Evolutionary conservation across 805 yeast genomes (phyloP).

Genomic region (Candida coquimbonensis): DNA sequence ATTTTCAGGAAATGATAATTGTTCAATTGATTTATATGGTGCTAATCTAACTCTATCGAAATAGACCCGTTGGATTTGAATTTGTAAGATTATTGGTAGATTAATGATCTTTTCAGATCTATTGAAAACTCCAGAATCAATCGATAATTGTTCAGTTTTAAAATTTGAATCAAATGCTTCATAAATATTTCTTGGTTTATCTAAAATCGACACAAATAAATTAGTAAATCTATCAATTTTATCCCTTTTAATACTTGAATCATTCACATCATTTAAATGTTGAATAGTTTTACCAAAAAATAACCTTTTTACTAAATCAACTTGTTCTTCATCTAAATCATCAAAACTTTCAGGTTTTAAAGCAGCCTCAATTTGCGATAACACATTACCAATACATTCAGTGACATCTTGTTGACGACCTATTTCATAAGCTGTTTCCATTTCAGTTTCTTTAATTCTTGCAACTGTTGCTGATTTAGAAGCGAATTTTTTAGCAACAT

Average conservation of each 20-base stretch:
- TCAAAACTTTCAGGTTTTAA: constrained; percentile 60
- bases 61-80: constrained; percentile 91
- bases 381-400: constrained; percentile 91
- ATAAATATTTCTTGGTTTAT: constrained; percentile 81
- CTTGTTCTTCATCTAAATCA: constrained; percentile 67
- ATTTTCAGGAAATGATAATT: constrained; percentile 70
- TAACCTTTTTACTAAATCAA: constrained; percentile 69
- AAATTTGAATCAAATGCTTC: constrained; percentile 86
- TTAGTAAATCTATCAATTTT: constrained; percentile 74
- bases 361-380: constrained; percentile 87
- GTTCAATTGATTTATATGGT: constrained; percentile 78
- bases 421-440: constrained; percentile 67
- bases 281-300: constrained; percentile 87
- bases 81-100: constrained; percentile 77
- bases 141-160: constrained; percentile 55
- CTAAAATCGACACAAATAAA: constrained; percentile 77
- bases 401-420: constrained; percentile 97
- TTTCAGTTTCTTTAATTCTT: constrained; percentile 45
- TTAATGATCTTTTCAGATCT: constrained; percentile 65
- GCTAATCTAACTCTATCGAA: constrained; percentile 67
- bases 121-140: constrained; percentile 65
- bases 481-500: not conserved
- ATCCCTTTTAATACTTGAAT: constrained; percentile 32
- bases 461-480: constrained; percentile 18
- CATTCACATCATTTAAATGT: constrained; percentile 47